Conservation (phyloP, 1,284 basidiomycete genomes). For the Tilletia walkeri region DNA sequence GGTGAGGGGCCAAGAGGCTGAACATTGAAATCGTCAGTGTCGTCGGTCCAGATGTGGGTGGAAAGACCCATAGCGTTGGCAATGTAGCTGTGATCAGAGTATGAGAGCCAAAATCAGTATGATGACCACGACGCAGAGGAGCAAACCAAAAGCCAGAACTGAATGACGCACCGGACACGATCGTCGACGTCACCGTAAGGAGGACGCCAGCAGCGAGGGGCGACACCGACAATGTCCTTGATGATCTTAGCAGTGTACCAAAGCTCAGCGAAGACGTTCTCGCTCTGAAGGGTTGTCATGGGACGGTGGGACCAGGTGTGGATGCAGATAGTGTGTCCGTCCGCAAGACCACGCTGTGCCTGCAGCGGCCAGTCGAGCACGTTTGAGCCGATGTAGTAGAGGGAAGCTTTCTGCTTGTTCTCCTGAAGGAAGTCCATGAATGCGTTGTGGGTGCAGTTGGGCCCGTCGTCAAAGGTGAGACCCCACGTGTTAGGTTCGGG, state of each 20-base stretch:
- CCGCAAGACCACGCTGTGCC: slow-evolving; percentile 58
- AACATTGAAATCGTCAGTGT: slow-evolving; percentile 58
- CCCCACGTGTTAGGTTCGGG: slow-evolving; percentile 62
- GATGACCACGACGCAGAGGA: too few species aligned
- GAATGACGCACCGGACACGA: slow-evolving; percentile 57
- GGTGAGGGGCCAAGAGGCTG: slow-evolving; percentile 53
- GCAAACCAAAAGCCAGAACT: not conserved
- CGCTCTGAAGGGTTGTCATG: slow-evolving; percentile 60
- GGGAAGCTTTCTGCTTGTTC: slow-evolving; percentile 60
- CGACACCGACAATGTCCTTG: slow-evolving; percentile 61
- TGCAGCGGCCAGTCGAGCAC: slow-evolving; percentile 62
- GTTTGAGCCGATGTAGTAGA: slow-evolving; percentile 61
- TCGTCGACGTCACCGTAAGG: slow-evolving; percentile 61
- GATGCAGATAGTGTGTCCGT: slow-evolving; percentile 55
- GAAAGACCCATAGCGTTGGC: slow-evolving; percentile 60
- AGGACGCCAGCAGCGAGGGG: slow-evolving; percentile 58
- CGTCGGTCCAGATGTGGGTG: slow-evolving; percentile 60
- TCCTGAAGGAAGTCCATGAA: slow-evolving; percentile 60
- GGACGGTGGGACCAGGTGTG: slow-evolving; percentile 59
- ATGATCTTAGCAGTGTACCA: slow-evolving; percentile 62
- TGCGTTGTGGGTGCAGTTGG: slow-evolving; percentile 59
- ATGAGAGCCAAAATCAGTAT: not conserved
- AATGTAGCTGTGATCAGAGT: slow-evolving; percentile 43
- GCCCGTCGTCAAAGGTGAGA: slow-evolving; percentile 61
- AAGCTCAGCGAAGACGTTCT: slow-evolving; percentile 62